phyloP scores from a whole-genome alignment of 2,329 filamentous ascomycete genomes.

The Pseudogymnoascus sp. region DNA sequence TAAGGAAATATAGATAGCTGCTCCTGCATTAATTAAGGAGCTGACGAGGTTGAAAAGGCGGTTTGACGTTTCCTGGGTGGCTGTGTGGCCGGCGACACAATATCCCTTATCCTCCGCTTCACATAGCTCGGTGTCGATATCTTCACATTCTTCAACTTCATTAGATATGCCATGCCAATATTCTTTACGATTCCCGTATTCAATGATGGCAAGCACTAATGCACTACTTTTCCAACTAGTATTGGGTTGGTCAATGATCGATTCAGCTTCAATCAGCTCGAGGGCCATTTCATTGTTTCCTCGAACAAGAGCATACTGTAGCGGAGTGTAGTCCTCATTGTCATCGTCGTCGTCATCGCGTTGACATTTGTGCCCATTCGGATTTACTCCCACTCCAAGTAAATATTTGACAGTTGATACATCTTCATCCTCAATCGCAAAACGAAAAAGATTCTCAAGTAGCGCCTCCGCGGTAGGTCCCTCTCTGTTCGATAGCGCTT shows the following conservation, averaged over 20 bases:
- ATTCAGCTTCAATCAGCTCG: background rate
- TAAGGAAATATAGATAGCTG: background rate
- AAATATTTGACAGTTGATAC: constrained; percentile 10
- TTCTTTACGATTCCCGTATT: background rate
- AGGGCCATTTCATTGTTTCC: background rate
- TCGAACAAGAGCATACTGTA: background rate
- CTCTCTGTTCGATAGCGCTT: constrained; percentile 9
- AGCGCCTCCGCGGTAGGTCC: constrained; percentile 11
- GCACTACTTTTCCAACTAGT: background rate
- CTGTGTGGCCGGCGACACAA: background rate
- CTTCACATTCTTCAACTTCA: background rate
- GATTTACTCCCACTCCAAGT: constrained; percentile 9
- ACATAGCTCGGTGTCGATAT: background rate
- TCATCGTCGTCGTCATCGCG: too few relatives aligned
- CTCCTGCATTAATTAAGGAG: background rate
- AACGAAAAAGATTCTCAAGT: constrained; percentile 10
- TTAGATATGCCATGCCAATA: background rate
- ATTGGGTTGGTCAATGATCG: background rate
- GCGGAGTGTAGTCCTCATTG: background rate
- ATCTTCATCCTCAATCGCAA: constrained; percentile 12
- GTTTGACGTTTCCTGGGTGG: background rate
- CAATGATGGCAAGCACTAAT: background rate
- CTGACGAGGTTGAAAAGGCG: background rate
- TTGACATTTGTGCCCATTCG: constrained; percentile 8
- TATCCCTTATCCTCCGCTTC: background rate